phyloP scores from a whole-genome alignment of 2,329 filamentous ascomycete genomes.

The Fusarium subglutinans region DNA sequence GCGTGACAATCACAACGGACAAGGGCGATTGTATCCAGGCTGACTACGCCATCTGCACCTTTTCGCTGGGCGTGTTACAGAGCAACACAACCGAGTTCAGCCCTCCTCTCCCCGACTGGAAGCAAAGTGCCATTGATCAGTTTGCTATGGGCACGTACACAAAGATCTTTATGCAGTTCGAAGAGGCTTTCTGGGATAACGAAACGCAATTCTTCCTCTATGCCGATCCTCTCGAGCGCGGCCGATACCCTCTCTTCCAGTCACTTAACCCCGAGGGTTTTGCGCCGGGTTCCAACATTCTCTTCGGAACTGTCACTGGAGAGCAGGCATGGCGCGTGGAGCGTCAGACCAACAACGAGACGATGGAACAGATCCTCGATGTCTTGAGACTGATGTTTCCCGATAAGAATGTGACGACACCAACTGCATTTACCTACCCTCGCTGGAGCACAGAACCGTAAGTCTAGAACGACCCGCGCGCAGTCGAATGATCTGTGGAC shows the following conservation, averaged over 20 bases:
- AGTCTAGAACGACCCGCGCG: not conserved
- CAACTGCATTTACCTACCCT: conserved; percentile 68
- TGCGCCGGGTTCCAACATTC: conserved; percentile 67
- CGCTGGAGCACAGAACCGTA: conserved; percentile 39
- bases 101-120: conserved; percentile 70
- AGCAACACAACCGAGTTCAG: conserved; percentile 66
- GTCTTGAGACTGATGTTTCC: conserved; percentile 72
- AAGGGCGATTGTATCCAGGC: conserved; percentile 66
- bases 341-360: conserved; percentile 66
- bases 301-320: conserved; percentile 64
- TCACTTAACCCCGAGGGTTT: conserved; percentile 67
- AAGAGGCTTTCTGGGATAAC: conserved; percentile 70
- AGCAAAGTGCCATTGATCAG: conserved; percentile 68
- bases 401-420: conserved; percentile 63
- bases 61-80: conserved; percentile 74
- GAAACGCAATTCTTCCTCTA: conserved; percentile 57
- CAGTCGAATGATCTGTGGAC: not conserved
- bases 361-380: conserved; percentile 63
- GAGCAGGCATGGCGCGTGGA: conserved; percentile 60
- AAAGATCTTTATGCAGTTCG: conserved; percentile 77
- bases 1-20: conserved; percentile 62
- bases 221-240: conserved; percentile 53
- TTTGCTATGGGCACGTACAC: conserved; percentile 78
- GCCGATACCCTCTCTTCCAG: conserved; percentile 68
- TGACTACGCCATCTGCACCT: conserved; percentile 72